Percentiles rank a stretch among this genome's conserved stretches.
phyloP scores from a whole-genome alignment of 495 filamentous ascomycete species.

The Halenospora varia region DNA sequence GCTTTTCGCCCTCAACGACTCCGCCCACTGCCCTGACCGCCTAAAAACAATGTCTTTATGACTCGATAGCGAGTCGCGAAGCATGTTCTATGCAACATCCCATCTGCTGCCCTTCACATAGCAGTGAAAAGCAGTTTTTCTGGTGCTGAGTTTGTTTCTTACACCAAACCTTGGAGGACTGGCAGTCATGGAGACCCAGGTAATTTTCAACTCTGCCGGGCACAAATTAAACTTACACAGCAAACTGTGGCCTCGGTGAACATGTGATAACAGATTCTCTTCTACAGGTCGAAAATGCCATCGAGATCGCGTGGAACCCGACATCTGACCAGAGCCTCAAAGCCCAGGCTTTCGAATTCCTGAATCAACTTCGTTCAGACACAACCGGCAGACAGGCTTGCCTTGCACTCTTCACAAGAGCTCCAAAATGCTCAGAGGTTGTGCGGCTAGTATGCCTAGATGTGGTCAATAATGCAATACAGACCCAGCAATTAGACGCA shows the following conservation, averaged over 20 bases:
- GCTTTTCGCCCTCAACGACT: not conserved
- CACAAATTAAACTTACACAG: too few species aligned
- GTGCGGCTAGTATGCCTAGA: slow-evolving; percentile 86
- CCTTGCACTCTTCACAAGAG: slow-evolving; percentile 75
- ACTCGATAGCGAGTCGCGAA: not conserved
- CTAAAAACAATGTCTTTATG: not conserved
- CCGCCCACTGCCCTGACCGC: not conserved
- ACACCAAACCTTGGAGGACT: not conserved
- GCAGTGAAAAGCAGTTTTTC: not conserved
- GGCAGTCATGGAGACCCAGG: slow-evolving; percentile 23
- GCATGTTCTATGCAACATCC: slow-evolving; percentile 5
- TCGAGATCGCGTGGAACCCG: slow-evolving; percentile 84
- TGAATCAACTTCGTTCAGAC: slow-evolving; percentile 75
- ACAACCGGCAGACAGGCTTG: slow-evolving; percentile 83
- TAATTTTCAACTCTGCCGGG: too few species aligned
- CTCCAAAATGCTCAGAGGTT: slow-evolving; percentile 74
- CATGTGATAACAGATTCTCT: not conserved
- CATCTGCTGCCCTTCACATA: slow-evolving; percentile 1
- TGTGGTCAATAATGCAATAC: slow-evolving; percentile 85
- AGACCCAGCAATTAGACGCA: slow-evolving; percentile 63
- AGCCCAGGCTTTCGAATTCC: slow-evolving; percentile 80
- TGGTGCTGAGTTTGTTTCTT: not conserved
- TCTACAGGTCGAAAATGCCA: slow-evolving; percentile 79
- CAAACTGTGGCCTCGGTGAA: too few species aligned
- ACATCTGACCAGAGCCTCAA: slow-evolving; percentile 69